phyloP scores from a whole-genome alignment of 2,329 filamentous ascomycete genomes.

The Aspergillus melleus region DNA sequence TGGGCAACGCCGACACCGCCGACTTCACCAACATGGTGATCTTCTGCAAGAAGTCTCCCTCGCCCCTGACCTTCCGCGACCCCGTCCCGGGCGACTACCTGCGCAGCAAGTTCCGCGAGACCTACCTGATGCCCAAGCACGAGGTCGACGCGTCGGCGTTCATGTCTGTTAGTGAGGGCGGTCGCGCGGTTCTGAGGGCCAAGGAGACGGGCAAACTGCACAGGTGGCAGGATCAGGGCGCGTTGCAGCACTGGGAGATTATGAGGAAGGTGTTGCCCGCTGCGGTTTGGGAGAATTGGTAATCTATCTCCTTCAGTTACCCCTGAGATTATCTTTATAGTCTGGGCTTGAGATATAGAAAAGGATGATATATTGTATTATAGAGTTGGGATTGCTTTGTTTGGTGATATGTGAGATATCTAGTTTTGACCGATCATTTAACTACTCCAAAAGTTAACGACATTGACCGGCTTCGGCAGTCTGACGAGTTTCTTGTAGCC shows the following conservation, averaged over 20 bases:
- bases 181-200: slow-evolving; percentile 40
- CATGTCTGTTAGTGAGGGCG: slow-evolving; percentile 44
- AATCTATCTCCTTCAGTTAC: not conserved
- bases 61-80: slow-evolving; percentile 64
- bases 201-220: slow-evolving; percentile 65
- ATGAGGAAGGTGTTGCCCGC: slow-evolving; percentile 83
- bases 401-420: not conserved
- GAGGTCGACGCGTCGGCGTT: slow-evolving; percentile 59
- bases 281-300: slow-evolving; percentile 87
- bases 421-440: not conserved
- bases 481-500: too few species aligned
- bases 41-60: slow-evolving; percentile 72
- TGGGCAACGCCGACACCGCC: slow-evolving; percentile 52
- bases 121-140: slow-evolving; percentile 70
- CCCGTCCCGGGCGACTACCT: slow-evolving; percentile 68
- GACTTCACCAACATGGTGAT: slow-evolving; percentile 97
- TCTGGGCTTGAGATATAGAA: too few species aligned
- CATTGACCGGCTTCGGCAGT: too few species aligned
- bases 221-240: slow-evolving; percentile 72
- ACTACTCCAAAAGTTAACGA: too few species aligned
- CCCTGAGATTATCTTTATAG: too few species aligned
- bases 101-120: slow-evolving; percentile 66
- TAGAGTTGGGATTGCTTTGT: not conserved
- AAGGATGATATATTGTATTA: not conserved
- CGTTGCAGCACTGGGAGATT: slow-evolving; percentile 82